Evolutionary conservation across 768 basidiomycete species (phyloP), one percentile per base, ranked within the genome.

Genomic region (Trametes coccinea): DNA sequence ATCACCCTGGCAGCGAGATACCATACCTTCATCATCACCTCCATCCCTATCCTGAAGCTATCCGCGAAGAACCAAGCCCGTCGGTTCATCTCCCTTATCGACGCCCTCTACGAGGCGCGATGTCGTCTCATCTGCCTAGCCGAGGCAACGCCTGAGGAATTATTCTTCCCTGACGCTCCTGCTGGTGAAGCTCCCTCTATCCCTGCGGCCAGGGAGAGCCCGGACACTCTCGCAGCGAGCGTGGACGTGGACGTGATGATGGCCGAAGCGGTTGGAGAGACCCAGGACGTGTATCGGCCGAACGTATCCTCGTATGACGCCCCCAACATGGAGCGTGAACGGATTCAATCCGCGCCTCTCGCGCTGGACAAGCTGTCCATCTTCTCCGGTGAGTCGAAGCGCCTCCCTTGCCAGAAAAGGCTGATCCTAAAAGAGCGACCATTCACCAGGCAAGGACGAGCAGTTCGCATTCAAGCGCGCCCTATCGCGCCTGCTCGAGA

Each of bases 401-500:
- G 22, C 22, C 22, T 22, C 22, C 2, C 34, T 37, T 37, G 5
- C 5, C 34, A 6, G 34, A 37, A 37, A 6, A 11, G 34, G 34
- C 5, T 6, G 34, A 37, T 37, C 34, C 6, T 37, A 11, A 6
- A 37, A 37, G 22, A 22, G 22, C 22, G 22, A 22, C 22, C 22
- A 22, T 22, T 14, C 4, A 22, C 4, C 74, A 71, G 84, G 81
- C 14, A 76, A 85, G 69, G 86, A 86, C 65, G 85, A 87, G 70
- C 79, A 81, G 39, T 86, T 86, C 67, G 83, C 83, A 1, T 86
- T 81, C 77, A 83, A 83, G 73, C 79, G 85, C 43, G 86, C 84
- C 1, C 78, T 86, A 17, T 86, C 84, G 13, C 76, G 84, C 29
- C 72, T 86, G 17, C 72, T 79, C 59, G 84, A 87, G 71, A 85